Evolutionary conservation across 2,329 filamentous ascomycete species (phyloP).

Genomic region (Aspergillus fructus): DNA sequence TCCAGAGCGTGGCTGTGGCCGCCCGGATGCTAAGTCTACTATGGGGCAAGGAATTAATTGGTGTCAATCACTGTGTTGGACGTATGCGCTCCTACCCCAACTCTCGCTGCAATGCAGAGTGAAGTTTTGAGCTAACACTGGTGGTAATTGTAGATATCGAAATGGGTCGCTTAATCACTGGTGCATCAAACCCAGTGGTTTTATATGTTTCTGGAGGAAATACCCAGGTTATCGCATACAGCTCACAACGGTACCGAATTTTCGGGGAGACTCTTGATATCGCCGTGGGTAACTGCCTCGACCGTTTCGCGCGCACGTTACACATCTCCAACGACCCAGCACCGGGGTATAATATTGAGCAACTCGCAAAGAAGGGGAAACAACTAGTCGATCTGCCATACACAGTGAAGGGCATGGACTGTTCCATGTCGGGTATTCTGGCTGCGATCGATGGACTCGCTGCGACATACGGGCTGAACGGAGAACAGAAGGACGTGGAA

Average conservation of each 20-base stretch:
- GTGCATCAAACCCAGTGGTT: conserved; percentile 86
- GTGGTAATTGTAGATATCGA: conserved; percentile 67
- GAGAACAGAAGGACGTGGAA: conserved; percentile 54
- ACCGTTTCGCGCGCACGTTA: conserved; percentile 89
- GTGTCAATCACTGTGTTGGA: conserved; percentile 96
- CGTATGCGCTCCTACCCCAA: conserved; percentile 48
- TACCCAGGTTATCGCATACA: conserved; percentile 97
- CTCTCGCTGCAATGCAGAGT: neutral
- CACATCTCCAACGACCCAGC: conserved; percentile 93
- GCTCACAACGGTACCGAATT: conserved; percentile 90
- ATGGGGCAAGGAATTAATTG: conserved; percentile 85
- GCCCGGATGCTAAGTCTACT: conserved; percentile 78
- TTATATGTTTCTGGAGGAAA: conserved; percentile 95
- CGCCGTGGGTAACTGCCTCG: conserved; percentile 94
- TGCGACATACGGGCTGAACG: conserved; percentile 42
- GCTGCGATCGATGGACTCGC: conserved; percentile 80
- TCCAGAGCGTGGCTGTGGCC: conserved; percentile 81
- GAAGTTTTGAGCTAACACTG: neutral
- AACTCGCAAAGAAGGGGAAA: conserved; percentile 73
- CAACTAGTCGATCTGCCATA: conserved; percentile 86
- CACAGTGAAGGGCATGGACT: conserved; percentile 98
- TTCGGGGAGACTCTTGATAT: conserved; percentile 98
- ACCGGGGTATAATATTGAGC: conserved; percentile 97
- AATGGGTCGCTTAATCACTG: conserved; percentile 93
- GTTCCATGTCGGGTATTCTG: conserved; percentile 90